A percentile compares a stretch with the other conserved stretches of the same genome.
These are phyloP conservation scores for Mediolabrus comicus DNA, from an alignment of 108 stramenopile species.

Conservation along the genomic window DNA sequence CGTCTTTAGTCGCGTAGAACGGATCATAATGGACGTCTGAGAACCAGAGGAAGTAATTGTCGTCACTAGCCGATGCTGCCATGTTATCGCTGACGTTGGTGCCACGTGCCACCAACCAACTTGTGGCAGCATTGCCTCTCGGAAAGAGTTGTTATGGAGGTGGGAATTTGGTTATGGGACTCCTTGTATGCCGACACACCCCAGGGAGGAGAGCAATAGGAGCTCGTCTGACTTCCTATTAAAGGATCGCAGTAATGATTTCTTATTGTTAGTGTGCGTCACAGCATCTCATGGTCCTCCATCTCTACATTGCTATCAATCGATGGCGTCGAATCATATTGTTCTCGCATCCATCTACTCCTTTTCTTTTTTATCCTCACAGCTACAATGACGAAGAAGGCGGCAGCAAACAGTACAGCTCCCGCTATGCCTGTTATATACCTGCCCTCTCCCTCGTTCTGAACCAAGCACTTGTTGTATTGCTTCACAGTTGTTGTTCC, in stretches of 20 bases:
- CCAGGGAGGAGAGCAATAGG: no score
- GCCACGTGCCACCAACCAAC: no score
- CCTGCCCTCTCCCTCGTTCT: background rate
- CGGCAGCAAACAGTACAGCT: constrained; percentile 8
- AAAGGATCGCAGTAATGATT: no score
- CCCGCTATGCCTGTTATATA: background rate
- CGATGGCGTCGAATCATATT: constrained; percentile 38
- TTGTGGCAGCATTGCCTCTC: no score
- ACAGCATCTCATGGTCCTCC: background rate
- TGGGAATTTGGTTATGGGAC: no score
- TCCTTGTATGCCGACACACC: no score
- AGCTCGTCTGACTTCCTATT: no score
- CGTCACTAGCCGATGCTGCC: background rate
- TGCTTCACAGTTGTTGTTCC: constrained; percentile 18
- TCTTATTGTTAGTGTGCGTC: no score
- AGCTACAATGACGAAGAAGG: constrained; percentile 17
- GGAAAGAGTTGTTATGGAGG: no score
- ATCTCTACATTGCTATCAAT: background rate
- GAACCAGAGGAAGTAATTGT: constrained; percentile 61
- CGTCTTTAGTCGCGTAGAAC: constrained; percentile 46
- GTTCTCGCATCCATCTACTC: constrained; percentile 3
- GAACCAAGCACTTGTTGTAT: constrained; percentile 25
- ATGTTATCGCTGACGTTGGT: background rate
- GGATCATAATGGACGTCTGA: constrained; percentile 75
- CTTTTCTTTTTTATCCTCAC: constrained; percentile 49